These are phyloP conservation scores for Verbascum thapsus DNA, from an alignment of 257 asterid species.

Conservation along the genomic window DNA sequence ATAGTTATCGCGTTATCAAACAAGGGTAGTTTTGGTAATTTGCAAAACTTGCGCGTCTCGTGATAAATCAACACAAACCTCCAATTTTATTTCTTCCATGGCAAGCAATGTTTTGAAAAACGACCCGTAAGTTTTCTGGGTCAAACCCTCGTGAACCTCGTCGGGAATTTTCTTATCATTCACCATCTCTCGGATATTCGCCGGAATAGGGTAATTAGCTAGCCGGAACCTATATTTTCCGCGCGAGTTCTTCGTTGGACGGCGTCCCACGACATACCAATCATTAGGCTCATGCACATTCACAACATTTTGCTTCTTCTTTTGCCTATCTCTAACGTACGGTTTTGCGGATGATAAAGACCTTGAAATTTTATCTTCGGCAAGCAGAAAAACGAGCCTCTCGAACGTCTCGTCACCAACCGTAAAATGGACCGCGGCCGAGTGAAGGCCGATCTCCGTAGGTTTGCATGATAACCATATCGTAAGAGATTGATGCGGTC, in stretches of 20 bases:
- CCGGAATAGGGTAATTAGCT: constrained; percentile 58
- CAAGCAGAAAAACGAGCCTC: constrained; percentile 68
- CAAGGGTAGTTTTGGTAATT: too few species aligned
- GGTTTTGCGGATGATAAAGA: constrained; percentile 72
- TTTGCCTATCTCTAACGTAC: constrained; percentile 53
- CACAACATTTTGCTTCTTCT: constrained; percentile 47
- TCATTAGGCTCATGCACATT: constrained; percentile 40
- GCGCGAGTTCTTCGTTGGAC: constrained; percentile 52
- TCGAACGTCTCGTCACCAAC: constrained; percentile 82
- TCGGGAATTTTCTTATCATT: constrained; percentile 58
- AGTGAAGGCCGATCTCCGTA: constrained; percentile 78
- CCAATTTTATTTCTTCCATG: constrained; percentile 93
- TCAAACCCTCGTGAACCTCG: constrained; percentile 54
- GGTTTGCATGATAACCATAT: constrained; percentile 91
- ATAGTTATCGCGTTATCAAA: too few species aligned
- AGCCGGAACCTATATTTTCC: constrained; percentile 39
- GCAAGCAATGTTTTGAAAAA: constrained; percentile 66
- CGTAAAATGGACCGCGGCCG: constrained; percentile 71
- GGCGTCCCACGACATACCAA: constrained; percentile 55
- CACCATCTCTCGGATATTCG: constrained; percentile 51
- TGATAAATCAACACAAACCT: constrained; percentile 45
- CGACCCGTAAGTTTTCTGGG: constrained; percentile 42
- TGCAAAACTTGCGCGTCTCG: too few species aligned
- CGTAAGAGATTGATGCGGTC: constrained; percentile 47
- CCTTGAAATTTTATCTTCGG: constrained; percentile 78